Evolutionary conservation across 164 flowering plant species (phyloP).

Genomic region (Berberis vulgaris): DNA sequence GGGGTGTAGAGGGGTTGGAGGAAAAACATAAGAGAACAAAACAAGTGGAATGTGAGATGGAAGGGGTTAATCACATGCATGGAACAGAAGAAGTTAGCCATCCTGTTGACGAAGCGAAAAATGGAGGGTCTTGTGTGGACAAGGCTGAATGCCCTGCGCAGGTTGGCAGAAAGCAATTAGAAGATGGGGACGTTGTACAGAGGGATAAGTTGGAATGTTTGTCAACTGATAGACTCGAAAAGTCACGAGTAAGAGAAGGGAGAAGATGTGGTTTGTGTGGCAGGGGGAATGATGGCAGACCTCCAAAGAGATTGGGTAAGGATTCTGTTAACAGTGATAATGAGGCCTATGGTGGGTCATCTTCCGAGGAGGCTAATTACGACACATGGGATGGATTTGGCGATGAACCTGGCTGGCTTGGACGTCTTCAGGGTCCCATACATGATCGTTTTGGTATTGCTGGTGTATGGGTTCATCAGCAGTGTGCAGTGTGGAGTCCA

Average conservation of each 20-base stretch:
- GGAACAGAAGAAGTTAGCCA: slow-evolving; percentile 11
- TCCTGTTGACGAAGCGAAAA: slow-evolving; percentile 9
- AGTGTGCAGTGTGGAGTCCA: slow-evolving; percentile 99
- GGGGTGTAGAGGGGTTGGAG: slow-evolving; percentile 17
- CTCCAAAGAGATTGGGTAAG: slow-evolving; percentile 58
- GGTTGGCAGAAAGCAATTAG: slow-evolving; percentile 14
- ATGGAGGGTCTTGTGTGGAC: slow-evolving; percentile 9
- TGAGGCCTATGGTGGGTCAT: slow-evolving; percentile 70
- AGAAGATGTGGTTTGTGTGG: slow-evolving; percentile 95
- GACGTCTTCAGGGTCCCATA: slow-evolving; percentile 87
- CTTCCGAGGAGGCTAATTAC: slow-evolving; percentile 77
- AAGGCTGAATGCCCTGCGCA: slow-evolving; percentile 11
- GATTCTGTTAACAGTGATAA: slow-evolving; percentile 67
- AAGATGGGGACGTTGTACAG: slow-evolving; percentile 20
- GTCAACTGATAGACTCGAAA: slow-evolving; percentile 17
- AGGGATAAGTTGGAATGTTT: slow-evolving; percentile 12
- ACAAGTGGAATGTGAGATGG: slow-evolving; percentile 13
- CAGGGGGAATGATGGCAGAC: slow-evolving; percentile 81
- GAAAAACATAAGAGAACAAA: slow-evolving; percentile 15
- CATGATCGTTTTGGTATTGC: slow-evolving; percentile 93
- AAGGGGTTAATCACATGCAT: slow-evolving; percentile 14
- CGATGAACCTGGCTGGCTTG: slow-evolving; percentile 96
- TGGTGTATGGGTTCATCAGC: slow-evolving; percentile 96
- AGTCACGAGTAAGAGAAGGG: slow-evolving; percentile 51
- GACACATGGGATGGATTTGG: slow-evolving; percentile 98